These are phyloP conservation scores for Endogone sp. DNA, from an alignment of 192 early-diverging fungal genomes.

Conservation along the genomic window DNA sequence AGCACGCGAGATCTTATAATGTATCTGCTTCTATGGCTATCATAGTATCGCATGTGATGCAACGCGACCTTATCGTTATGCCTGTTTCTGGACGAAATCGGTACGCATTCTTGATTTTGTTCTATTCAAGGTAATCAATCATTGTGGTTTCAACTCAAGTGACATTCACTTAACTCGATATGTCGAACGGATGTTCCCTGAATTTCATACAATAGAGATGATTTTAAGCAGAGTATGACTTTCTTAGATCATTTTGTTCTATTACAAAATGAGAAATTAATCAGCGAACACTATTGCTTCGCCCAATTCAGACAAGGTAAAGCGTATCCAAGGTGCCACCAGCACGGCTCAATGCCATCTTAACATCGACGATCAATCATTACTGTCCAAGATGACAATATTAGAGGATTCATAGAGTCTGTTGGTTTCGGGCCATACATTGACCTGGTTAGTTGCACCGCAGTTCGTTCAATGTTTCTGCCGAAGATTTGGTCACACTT, in stretches of 20 bases:
- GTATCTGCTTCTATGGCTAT: no score
- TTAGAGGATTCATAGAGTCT: constrained; percentile 28
- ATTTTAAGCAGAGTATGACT: constrained; percentile 53
- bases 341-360: constrained; percentile 49
- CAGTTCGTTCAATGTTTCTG: no score
- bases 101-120: no score
- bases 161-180: no score
- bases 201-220: no score
- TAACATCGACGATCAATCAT: constrained; percentile 7
- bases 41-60: constrained; percentile 53
- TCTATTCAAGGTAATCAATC: no score
- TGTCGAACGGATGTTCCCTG: no score
- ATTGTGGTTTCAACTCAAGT: no score
- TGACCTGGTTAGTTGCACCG: no score
- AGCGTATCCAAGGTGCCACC: constrained; percentile 36
- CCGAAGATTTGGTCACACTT: no score
- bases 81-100: constrained; percentile 50
- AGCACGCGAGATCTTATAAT: no score
- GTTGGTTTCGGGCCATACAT: constrained; percentile 52
- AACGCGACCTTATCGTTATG: constrained; percentile 52
- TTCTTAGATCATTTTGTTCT: no score
- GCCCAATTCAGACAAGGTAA: constrained; percentile 36
- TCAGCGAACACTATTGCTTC: not conserved
- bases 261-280: not conserved
- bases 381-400: constrained; percentile 15